phyloP scores from a whole-genome alignment of 140 eudicot species.

The Anethum foeniculum region DNA sequence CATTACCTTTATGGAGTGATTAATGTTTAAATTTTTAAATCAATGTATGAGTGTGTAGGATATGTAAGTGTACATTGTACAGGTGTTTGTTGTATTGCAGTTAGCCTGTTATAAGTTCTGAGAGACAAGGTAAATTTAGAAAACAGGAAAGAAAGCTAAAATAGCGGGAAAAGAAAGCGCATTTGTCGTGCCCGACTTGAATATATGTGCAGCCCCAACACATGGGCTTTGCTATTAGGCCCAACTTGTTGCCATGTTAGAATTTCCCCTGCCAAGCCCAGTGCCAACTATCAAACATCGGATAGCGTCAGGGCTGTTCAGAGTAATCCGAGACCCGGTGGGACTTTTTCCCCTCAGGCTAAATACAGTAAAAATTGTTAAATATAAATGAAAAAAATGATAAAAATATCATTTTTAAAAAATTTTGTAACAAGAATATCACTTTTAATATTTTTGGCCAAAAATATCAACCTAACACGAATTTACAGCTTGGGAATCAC shows the following conservation, averaged over 20 bases:
- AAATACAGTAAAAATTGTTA: too few relatives aligned
- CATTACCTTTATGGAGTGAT: neutral
- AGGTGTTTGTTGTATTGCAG: neutral
- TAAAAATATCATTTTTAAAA: too few relatives aligned
- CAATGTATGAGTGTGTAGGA: neutral
- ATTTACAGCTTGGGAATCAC: too few relatives aligned
- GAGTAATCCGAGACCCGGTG: too few relatives aligned
- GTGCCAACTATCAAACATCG: too few relatives aligned
- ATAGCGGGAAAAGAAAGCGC: constrained; percentile 9
- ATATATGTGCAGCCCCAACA: neutral
- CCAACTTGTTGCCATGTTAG: neutral
- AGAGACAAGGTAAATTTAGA: neutral
- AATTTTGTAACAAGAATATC: too few relatives aligned
- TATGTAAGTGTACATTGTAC: neutral
- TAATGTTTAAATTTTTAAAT: neutral
- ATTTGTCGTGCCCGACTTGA: neutral
- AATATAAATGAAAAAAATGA: too few relatives aligned
- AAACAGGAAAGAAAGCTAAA: neutral
- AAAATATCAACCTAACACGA: too few relatives aligned
- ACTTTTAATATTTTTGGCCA: too few relatives aligned
- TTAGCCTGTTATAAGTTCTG: neutral
- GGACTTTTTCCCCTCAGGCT: too few relatives aligned
- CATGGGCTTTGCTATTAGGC: neutral
- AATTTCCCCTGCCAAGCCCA: too few relatives aligned
- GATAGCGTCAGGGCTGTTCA: too few relatives aligned